Evolutionary conservation across 2,329 filamentous ascomycete genomes (phyloP).

Genomic region (Colletotrichum orchidophilum): DNA sequence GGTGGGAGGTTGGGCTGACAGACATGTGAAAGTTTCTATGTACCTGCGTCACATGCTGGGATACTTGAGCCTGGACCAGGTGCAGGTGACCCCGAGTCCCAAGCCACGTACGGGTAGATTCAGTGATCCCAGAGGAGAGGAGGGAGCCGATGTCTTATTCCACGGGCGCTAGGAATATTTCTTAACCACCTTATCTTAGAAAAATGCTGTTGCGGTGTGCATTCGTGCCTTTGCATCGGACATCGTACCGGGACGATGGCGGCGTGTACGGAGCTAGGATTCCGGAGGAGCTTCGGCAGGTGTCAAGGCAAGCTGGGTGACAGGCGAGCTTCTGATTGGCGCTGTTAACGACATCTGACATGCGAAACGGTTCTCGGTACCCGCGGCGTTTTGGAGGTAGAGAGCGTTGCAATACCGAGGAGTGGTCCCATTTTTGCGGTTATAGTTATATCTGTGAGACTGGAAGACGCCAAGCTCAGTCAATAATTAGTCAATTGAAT

Average conservation of each 20-base stretch:
- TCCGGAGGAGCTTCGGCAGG: neutral
- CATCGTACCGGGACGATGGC: neutral
- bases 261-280: neutral
- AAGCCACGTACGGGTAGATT: neutral
- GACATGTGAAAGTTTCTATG: slow-evolving; percentile 18
- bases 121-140: neutral
- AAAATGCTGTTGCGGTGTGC: neutral
- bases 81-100: slow-evolving; percentile 13
- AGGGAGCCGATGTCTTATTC: neutral
- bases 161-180: neutral
- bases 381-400: neutral
- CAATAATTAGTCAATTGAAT: too few relatives aligned
- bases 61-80: neutral
- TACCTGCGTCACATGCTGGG: slow-evolving; percentile 25
- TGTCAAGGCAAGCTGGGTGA: neutral
- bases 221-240: neutral
- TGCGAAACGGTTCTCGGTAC: slow-evolving; percentile 20
- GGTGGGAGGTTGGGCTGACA: neutral
- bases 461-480: too few relatives aligned
- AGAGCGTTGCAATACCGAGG: neutral
- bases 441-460: neutral
- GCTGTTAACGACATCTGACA: slow-evolving; percentile 25
- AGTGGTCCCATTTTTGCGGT: neutral
- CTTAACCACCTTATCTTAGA: neutral
- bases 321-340: slow-evolving; percentile 26